Percentiles rank a stretch among this genome's conserved stretches.
These are phyloP conservation scores for Kitagawia praeruptora DNA, from an alignment of 129 eudicot genomes.

Conservation along the genomic window DNA sequence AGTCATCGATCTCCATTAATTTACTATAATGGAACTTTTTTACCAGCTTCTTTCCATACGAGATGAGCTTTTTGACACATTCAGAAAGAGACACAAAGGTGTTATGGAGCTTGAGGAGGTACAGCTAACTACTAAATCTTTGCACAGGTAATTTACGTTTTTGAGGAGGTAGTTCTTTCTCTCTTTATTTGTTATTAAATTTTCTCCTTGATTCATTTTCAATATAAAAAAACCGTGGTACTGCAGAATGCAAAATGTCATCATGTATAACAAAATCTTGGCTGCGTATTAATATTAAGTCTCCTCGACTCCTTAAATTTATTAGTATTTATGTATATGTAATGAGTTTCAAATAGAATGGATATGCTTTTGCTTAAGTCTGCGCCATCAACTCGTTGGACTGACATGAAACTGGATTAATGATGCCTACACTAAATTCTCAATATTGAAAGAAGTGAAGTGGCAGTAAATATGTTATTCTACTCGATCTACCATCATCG, in stretches of 20 bases:
- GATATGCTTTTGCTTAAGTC: neutral
- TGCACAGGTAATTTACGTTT: constrained; percentile 59
- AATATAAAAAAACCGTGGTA: neutral
- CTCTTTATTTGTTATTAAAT: neutral
- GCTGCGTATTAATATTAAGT: neutral
- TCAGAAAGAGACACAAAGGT: constrained; percentile 88
- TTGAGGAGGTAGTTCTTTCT: neutral
- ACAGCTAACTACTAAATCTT: constrained; percentile 79
- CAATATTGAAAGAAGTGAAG: too few species aligned
- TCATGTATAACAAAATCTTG: neutral
- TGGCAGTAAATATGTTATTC: too few species aligned
- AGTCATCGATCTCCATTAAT: neutral
- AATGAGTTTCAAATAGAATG: neutral
- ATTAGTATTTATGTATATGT: neutral
- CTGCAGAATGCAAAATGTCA: neutral
- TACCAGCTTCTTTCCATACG: constrained; percentile 68
- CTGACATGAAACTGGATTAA: too few species aligned
- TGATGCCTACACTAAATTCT: too few species aligned
- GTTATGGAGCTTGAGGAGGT: constrained; percentile 95
- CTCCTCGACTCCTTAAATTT: neutral
- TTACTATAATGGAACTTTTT: neutral
- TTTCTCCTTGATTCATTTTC: neutral
- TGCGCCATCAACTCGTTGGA: neutral
- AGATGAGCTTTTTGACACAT: constrained; percentile 97
- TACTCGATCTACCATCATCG: neutral